Base-by-base conservation (phyloP, 1,284 basidiomycete genomes). In the Pholiota adiposa region DNA sequence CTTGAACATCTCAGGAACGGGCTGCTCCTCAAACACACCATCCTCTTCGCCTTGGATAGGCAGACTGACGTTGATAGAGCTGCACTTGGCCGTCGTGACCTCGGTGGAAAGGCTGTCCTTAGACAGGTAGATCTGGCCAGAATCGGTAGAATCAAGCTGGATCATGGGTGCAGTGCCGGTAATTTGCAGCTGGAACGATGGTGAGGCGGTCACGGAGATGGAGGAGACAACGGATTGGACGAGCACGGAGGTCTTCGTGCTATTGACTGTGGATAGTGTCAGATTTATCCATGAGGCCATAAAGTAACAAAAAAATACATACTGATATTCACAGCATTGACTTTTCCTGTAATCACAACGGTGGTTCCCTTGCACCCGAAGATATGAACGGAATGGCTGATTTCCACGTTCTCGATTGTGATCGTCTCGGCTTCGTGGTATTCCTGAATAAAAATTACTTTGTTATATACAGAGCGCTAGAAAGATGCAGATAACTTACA, bases 1-100 rank as follows among this genome's bases (percentile, higher is more conserved):
- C 81, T 89, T 93, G 75, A 99, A 83, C 91, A 98, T 98, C 78
- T 99, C 97, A 0, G 97, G 97, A 38, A 99, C 80, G 2, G 97
- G 85, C 67, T 89, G 88, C 76, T 99, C 97, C 63, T 87, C 85
- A 69, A 96, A 98, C 54, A 97, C 85, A 11, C 96, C 97, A 12
- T 96, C 93, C 71, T 97, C 95, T 68, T 93, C 93, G 38, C 87
- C 92, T 64, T 89, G 89, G 1, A 92, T 88, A 0, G 97, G 97
- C 48, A 99, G 74, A 67, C 87, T 94, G 61, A 99, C 84, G 76
- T 99, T 99, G 76, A 99, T 92, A 31, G 90, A 85, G 70, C 93
- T 96, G 75, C 95, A 97, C 79, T 99, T 98, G 59, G 94, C 90
- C 1, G 96, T 97, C 50, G 96, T 92, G 69, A 99, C 94, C 77